A percentile compares a stretch with the other conserved stretches of the same genome.
Evolutionary conservation across 331 rosid genomes (phyloP).

Genomic region (Stylosanthes scabra): DNA sequence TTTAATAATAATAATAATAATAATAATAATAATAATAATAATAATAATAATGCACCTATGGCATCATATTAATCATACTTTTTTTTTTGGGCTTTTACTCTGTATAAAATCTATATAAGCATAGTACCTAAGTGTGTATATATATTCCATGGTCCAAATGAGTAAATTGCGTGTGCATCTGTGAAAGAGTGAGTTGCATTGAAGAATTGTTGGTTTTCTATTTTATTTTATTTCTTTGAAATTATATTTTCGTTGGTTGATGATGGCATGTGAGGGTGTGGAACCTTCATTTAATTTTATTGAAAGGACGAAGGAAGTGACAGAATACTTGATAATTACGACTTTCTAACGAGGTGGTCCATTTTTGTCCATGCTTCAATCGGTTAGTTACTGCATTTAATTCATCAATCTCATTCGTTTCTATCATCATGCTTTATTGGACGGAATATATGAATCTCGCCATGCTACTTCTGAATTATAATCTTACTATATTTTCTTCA

Average conservation of each 20-base stretch:
- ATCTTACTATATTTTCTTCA: not conserved
- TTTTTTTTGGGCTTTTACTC: too few species aligned
- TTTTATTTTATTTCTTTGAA: too few species aligned
- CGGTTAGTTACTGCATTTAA: not conserved
- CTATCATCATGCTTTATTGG: not conserved
- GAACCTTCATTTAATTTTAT: constrained; percentile 12
- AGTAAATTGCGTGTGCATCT: constrained; percentile 29
- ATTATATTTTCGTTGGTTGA: too few species aligned
- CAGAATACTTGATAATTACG: constrained; percentile 44
- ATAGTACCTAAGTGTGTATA: too few species aligned
- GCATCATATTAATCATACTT: too few species aligned
- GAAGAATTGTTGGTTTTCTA: constrained; percentile 28
- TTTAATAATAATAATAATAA: too few species aligned
- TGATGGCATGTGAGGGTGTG: constrained; percentile 39
- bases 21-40: too few species aligned
- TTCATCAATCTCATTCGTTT: constrained; percentile 28
- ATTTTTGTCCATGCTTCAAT: constrained; percentile 23
- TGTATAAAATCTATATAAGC: too few species aligned
- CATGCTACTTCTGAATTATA: not conserved
- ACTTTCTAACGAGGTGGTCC: constrained; percentile 41
- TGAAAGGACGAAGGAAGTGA: constrained; percentile 40
- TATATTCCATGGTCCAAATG: constrained; percentile 20
- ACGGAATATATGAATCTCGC: constrained; percentile 10
- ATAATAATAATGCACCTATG: too few species aligned
- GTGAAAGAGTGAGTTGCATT: constrained; percentile 24